Evolutionary conservation across 805 yeast species (phyloP).

Genomic region (Barnettozyma salicaria): DNA sequence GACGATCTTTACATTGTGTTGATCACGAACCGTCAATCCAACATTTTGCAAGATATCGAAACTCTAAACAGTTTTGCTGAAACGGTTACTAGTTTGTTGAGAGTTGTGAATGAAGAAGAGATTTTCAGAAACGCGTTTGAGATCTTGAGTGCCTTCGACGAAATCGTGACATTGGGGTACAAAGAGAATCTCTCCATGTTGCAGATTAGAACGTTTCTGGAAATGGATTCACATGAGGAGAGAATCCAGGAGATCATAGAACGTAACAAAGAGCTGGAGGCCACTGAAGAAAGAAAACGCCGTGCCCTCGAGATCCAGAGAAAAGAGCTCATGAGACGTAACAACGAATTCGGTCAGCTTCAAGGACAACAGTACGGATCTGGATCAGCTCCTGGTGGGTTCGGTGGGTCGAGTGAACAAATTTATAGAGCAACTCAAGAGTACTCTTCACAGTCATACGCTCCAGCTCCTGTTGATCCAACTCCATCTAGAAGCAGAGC

Average conservation of each 20-base stretch:
- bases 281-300: slow-evolving; percentile 93
- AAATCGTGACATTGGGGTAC: slow-evolving; percentile 83
- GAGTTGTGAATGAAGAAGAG: slow-evolving; percentile 74
- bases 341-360: slow-evolving; percentile 19
- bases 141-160: slow-evolving; percentile 87
- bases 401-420: slow-evolving; percentile 4
- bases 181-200: slow-evolving; percentile 76
- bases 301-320: slow-evolving; percentile 87
- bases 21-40: slow-evolving; percentile 85
- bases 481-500: slow-evolving; percentile 21
- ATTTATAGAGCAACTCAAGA: slow-evolving; percentile 12
- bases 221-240: slow-evolving; percentile 98
- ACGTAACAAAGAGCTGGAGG: slow-evolving; percentile 93
- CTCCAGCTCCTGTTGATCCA: slow-evolving; percentile 23
- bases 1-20: slow-evolving; percentile 89
- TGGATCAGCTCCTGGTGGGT: slow-evolving; percentile 9
- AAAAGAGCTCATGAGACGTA: slow-evolving; percentile 62
- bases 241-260: slow-evolving; percentile 97
- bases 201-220: slow-evolving; percentile 84
- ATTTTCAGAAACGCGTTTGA: slow-evolving; percentile 82
- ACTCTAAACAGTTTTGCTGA: slow-evolving; percentile 83
- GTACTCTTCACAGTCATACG: slow-evolving; percentile 15
- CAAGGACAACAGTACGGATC: slow-evolving; percentile 6
- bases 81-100: slow-evolving; percentile 67
- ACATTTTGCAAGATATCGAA: slow-evolving; percentile 89